Evolutionary conservation across 2,329 filamentous ascomycete genomes (phyloP).

Genomic region (Penicillium sp.): DNA sequence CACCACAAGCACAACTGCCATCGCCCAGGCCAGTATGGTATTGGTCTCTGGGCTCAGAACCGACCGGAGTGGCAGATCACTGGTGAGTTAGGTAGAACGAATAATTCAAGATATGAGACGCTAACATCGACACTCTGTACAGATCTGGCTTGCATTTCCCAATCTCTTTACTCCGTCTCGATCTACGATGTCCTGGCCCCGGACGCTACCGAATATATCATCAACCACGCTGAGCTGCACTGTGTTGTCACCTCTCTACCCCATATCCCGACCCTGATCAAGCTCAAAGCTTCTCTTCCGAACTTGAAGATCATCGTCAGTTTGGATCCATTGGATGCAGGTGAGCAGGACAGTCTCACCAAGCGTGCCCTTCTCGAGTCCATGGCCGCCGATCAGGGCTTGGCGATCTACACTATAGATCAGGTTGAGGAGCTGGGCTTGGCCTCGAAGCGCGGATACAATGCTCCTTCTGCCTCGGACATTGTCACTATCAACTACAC

Average conservation of each 20-base stretch:
- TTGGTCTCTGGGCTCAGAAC: conserved; percentile 85
- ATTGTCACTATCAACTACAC: conserved; percentile 73
- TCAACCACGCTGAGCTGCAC: conserved; percentile 78
- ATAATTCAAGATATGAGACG: not conserved
- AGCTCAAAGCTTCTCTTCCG: conserved; percentile 73
- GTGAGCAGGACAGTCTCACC: conserved; percentile 72
- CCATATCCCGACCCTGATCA: conserved; percentile 77
- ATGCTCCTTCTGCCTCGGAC: conserved; percentile 70
- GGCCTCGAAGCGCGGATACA: conserved; percentile 65
- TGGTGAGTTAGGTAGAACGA: conserved; percentile 46
- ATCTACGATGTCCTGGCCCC: conserved; percentile 95
- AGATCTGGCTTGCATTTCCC: conserved; percentile 85
- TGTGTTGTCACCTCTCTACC: conserved; percentile 76
- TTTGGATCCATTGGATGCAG: conserved; percentile 76
- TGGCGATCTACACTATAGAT: conserved; percentile 73
- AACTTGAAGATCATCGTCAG: conserved; percentile 83
- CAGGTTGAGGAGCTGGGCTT: conserved; percentile 81
- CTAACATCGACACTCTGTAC: conserved; percentile 1
- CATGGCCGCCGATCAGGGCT: conserved; percentile 69
- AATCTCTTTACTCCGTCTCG: conserved; percentile 84
- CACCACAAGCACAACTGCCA: conserved; percentile 70
- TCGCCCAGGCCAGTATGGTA: conserved; percentile 62
- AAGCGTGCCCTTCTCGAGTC: conserved; percentile 76
- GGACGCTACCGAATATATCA: conserved; percentile 89
- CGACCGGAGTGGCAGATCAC: conserved; percentile 85